Evolutionary conservation across 768 basidiomycete genomes (phyloP).

Genomic region (Lentinula aciculospora): DNA sequence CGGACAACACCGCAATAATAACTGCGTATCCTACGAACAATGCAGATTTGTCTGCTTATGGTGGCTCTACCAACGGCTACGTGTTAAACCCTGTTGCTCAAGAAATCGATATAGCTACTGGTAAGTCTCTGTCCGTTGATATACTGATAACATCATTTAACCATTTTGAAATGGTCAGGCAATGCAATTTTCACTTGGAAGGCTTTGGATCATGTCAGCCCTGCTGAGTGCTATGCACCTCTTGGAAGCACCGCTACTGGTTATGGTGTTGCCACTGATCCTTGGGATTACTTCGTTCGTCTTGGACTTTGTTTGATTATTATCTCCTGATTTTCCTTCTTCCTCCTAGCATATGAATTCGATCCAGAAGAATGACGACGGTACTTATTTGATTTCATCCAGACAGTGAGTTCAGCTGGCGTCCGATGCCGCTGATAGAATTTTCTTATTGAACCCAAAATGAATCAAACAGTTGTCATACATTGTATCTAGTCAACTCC

Average conservation of each 20-base stretch:
- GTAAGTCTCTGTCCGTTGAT: neutral
- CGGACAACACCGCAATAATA: conserved; percentile 1
- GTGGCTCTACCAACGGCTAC: neutral
- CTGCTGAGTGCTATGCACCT: neutral
- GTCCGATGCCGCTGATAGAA: neutral
- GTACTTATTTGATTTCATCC: conserved; percentile 14
- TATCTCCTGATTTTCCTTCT: neutral
- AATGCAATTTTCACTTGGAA: conserved; percentile 4
- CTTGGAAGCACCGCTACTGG: neutral
- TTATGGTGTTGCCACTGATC: neutral
- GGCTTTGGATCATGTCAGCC: conserved; percentile 1
- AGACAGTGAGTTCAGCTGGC: conserved; percentile 3
- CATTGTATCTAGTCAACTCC: conserved; percentile 12
- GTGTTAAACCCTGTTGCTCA: neutral
- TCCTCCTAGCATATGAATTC: conserved; percentile 2
- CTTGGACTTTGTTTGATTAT: neutral
- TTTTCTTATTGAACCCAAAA: too few relatives aligned
- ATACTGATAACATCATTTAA: neutral
- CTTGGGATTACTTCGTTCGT: conserved; percentile 6
- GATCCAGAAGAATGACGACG: conserved; percentile 9
- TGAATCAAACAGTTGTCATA: conserved; percentile 3
- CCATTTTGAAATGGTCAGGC: neutral
- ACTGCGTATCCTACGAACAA: neutral
- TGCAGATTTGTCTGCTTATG: neutral
- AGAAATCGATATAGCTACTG: conserved; percentile 3